These are phyloP conservation scores for Sutorius australiensis DNA, from an alignment of 768 basidiomycete species.

Conservation along the genomic window DNA sequence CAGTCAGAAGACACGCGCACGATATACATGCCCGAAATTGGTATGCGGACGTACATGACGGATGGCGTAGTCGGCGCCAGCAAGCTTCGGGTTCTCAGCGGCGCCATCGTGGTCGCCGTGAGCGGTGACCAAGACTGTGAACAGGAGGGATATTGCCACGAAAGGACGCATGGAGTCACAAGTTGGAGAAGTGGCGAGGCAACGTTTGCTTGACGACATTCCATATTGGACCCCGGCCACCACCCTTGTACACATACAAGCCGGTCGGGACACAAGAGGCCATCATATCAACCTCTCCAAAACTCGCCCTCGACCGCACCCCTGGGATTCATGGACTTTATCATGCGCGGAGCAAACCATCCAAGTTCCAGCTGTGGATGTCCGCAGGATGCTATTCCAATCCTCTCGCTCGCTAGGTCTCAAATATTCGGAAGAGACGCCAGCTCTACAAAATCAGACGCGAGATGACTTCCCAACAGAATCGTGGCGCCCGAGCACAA, in stretches of 20 bases:
- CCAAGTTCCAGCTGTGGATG: no score
- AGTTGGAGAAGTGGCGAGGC: constrained; percentile 7
- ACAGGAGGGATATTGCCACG: constrained; percentile 40
- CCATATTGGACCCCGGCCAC: constrained; percentile 22
- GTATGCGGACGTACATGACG: constrained; percentile 69
- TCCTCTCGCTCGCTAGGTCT: no score
- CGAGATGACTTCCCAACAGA: no score
- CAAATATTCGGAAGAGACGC: no score
- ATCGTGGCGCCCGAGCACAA: no score
- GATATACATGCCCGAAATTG: constrained; percentile 4
- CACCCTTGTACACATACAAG: not conserved
- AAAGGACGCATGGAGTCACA: constrained; percentile 43
- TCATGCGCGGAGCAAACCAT: no score
- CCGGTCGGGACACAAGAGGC: no score
- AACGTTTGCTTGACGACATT: not conserved
- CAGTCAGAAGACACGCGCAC: constrained; percentile 10
- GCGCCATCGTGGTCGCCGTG: constrained; percentile 64
- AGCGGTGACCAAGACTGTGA: constrained; percentile 33
- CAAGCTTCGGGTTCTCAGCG: constrained; percentile 56
- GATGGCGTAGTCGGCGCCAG: constrained; percentile 62
- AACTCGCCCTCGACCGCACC: no score
- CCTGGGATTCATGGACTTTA: no score
- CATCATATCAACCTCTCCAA: no score
- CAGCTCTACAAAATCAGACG: no score
- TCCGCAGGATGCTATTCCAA: no score